phyloP scores from a whole-genome alignment of 202 grass and related monocot genomes.

The Alloteropsis angusta region DNA sequence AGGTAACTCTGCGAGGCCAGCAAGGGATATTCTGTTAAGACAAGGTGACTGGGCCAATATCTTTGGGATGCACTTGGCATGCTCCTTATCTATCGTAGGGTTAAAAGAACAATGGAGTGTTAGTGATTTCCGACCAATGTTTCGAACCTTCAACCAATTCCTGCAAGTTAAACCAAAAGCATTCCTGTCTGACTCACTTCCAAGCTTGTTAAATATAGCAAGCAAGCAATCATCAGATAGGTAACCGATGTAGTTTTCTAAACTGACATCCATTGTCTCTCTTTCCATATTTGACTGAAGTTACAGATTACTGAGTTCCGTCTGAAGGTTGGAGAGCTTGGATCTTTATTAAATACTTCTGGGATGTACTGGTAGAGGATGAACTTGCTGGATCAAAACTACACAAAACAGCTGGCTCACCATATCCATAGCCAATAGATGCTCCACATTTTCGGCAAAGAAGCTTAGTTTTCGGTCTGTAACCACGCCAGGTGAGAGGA shows the following conservation, averaged over 20 bases:
- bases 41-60: constrained; percentile 54
- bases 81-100: constrained; percentile 45
- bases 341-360: constrained; percentile 63
- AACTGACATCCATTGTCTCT: constrained; percentile 31
- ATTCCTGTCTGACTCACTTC: constrained; percentile 45
- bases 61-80: constrained; percentile 50
- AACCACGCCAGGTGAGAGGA: constrained; percentile 40
- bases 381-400: constrained; percentile 48
- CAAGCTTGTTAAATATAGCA: constrained; percentile 59
- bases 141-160: constrained; percentile 74
- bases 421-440: constrained; percentile 42
- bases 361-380: constrained; percentile 36
- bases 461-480: constrained; percentile 57
- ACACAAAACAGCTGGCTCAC: constrained; percentile 56
- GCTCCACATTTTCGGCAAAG: constrained; percentile 58
- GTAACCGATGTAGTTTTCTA: constrained; percentile 23
- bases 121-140: constrained; percentile 54
- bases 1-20: constrained; percentile 50
- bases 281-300: constrained; percentile 19
- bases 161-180: constrained; percentile 81
- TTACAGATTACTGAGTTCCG: constrained; percentile 14
- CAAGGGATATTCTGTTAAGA: constrained; percentile 56
- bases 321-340: constrained; percentile 48
- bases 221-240: constrained; percentile 79
- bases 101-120: constrained; percentile 58